Conservation (phyloP, 768 basidiomycete species). For the Cyclocybe aegerita region DNA sequence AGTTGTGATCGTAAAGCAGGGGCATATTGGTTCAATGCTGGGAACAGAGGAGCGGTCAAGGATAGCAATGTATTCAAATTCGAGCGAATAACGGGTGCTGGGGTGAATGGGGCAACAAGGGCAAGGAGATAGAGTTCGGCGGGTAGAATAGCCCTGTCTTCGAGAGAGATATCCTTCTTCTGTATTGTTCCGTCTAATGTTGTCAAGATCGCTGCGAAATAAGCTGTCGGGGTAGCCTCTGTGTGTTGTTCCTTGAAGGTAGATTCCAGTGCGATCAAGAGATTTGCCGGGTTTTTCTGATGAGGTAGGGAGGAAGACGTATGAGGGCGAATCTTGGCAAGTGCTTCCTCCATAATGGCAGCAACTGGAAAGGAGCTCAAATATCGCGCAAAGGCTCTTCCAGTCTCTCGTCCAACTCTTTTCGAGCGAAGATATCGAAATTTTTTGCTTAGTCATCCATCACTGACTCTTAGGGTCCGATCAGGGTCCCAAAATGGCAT, state of each 20-base stretch:
- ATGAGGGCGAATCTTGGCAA: slow-evolving; percentile 87
- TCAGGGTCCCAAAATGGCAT: too few relatives aligned
- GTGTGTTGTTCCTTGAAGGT: slow-evolving; percentile 70
- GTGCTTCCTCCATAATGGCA: slow-evolving; percentile 55
- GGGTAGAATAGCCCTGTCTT: slow-evolving; percentile 76
- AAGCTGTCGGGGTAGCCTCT: slow-evolving; percentile 79
- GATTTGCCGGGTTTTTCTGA: slow-evolving; percentile 85
- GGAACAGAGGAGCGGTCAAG: slow-evolving; percentile 79
- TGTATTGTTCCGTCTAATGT: slow-evolving; percentile 78
- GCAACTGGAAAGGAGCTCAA: neutral
- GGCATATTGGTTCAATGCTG: slow-evolving; percentile 59
- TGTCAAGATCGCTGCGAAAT: slow-evolving; percentile 90
- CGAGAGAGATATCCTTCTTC: slow-evolving; percentile 46
- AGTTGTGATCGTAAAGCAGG: slow-evolving; percentile 87
- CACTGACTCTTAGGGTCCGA: too few relatives aligned
- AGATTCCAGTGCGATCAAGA: slow-evolving; percentile 83
- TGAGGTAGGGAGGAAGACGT: slow-evolving; percentile 78
- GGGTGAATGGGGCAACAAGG: slow-evolving; percentile 73
- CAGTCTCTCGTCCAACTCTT: too few relatives aligned
- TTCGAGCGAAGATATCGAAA: slow-evolving; percentile 12
- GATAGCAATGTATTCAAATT: slow-evolving; percentile 71
- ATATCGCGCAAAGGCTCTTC: neutral
- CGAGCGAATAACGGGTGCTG: slow-evolving; percentile 76
- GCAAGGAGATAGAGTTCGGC: slow-evolving; percentile 85
- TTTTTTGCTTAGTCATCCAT: slow-evolving; percentile 32